Evolutionary conservation across 257 asterid genomes (phyloP), one percentile per base, ranked within the genome.

Genomic region (Capsicum rhomboideum): DNA sequence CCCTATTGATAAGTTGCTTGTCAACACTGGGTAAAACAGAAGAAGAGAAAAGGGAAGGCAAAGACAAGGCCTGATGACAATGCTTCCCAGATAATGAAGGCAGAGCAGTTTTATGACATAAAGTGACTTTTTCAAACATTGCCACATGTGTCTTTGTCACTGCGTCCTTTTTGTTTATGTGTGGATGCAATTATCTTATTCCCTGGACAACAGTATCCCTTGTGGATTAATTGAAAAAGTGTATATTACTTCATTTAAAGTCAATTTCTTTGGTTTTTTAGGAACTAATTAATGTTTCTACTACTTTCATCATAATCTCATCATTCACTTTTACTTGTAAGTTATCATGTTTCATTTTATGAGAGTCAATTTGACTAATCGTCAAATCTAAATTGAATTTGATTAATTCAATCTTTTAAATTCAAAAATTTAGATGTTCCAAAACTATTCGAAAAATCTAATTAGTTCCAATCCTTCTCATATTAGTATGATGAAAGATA

Each of bases 131-230:
- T 72, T 82, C 85, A 86, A 82, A 67, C 78, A 55, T 66, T 46
- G 81, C 86, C 79, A 42, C 85, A 68, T 85, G 16, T 82, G 93
- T 90, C 91, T 80, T 77, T 86, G 83, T 86, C 84, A 86, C 83
- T 83, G 67, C 83, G 46, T 84, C 64, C 85, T 85, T 84, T 78
- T 31, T 61, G 49, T 85, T 21, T 67, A 40, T 49, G 61, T 56
- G 52, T 86, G 82, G 63, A 85, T 46, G 11, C 42, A 46, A 23
- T 74, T 46, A 13, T 13, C 80, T 74, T 46, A 49, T 46, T 74
- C 59, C 23, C 23, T 7, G 80, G 80, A 46, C 40, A 21, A 23
- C 80, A 74, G 7, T 74, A 34, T 46, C 80, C 40, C 37, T 28
- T 28, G 40, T 46, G 42, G 80, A 26, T 46, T 3, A 23, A 1